Evolutionary conservation across 2,329 filamentous ascomycete genomes (phyloP).

Genomic region (Aphanocladium album): DNA sequence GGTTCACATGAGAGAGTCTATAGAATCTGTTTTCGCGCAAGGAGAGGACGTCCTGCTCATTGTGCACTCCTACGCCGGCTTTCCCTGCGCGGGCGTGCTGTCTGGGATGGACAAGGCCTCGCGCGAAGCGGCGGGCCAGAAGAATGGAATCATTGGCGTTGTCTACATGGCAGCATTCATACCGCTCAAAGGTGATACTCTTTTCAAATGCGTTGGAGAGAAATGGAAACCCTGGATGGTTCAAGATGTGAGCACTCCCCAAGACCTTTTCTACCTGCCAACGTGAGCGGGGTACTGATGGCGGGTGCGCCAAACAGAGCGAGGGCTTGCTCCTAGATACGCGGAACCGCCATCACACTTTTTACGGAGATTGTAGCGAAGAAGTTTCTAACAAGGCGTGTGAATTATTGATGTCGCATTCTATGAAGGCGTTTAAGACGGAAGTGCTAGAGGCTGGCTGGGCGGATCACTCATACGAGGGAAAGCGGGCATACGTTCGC

Average conservation of each 20-base stretch:
- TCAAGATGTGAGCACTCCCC: not conserved
- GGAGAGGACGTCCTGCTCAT: slow-evolving; percentile 1
- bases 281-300: not conserved
- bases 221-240: not conserved
- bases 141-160: not conserved
- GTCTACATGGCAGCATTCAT: slow-evolving; percentile 1
- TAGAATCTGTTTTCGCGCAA: not conserved
- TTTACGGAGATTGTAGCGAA: not conserved
- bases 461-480: not conserved
- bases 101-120: not conserved
- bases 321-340: not conserved
- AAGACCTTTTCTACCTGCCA: not conserved
- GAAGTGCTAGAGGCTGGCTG: not conserved
- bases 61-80: not conserved
- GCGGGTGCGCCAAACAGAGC: not conserved
- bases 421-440: not conserved
- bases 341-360: not conserved
- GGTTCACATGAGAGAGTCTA: not conserved
- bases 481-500: not conserved
- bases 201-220: not conserved
- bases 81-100: not conserved
- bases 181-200: not conserved
- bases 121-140: not conserved
- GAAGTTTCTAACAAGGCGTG: not conserved
- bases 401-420: not conserved